Evolutionary conservation across 2,329 filamentous ascomycete species (phyloP), one percentile per base, ranked within the genome.

Genomic region (Epichloe baconii): DNA sequence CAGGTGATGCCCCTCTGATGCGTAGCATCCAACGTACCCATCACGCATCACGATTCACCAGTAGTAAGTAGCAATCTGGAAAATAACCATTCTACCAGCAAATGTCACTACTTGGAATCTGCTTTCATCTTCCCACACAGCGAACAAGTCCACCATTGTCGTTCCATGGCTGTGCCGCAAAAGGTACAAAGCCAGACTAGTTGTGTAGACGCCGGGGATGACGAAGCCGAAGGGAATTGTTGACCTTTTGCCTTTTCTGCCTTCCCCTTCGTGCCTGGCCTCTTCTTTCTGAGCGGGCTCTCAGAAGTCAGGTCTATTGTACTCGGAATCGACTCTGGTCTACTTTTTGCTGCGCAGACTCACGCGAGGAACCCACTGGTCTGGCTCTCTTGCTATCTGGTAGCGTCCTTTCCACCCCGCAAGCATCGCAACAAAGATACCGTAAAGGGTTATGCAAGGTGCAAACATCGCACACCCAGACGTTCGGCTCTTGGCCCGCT

Each of bases 391-490:
- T 50, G 38, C 54, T 49, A 41, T 31, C 26, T 31, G 26, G 26
- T 11, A 49, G 53, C 44, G 52, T 55, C 42, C 72, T 67, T 59
- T 76, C 69, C 10, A 62, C 64, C 10, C 71, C 73, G 57, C 80
- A 83, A 5, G 75, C 79, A 54, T 79, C 78, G 58, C 80, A 83
- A 56, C 66, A 73, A 26, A 77, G 64, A 54, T 67, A 77, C n/a
- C 56, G 64, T 8, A 62, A 53, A 1, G 73, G 73, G 56, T 83
- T 83, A 51, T 73, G 68, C 21, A 82, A 64, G 0, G 80, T 83
- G 59, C 80, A 83, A 12, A 71, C 61, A 19, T 63, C 60, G 57
- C 80, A 83, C 10, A 66, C 68, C 80, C 80, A 83, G 31, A 62
- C 64, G 42, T 48, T n/a, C 11, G 49, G 17, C 14, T 50, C 47